Conservation (phyloP, 2,329 filamentous ascomycete species). For the Didymella sp. region DNA sequence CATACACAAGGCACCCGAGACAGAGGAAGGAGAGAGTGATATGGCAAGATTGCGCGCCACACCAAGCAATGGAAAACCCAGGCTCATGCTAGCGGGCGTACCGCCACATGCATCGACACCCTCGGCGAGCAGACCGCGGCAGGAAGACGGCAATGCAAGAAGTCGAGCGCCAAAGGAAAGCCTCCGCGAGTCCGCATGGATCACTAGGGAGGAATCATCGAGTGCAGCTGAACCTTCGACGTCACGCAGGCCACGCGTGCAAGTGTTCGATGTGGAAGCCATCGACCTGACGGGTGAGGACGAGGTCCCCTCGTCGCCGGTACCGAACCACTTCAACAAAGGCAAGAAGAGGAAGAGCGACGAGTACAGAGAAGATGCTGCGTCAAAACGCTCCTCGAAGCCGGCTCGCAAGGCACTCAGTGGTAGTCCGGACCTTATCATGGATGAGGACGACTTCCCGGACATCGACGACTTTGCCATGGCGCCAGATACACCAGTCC, state of each 20-base stretch:
- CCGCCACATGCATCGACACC: slow-evolving; percentile 22
- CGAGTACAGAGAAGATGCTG: slow-evolving; percentile 48
- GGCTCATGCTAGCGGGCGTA: slow-evolving; percentile 41
- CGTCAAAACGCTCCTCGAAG: slow-evolving; percentile 26
- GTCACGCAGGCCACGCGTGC: slow-evolving; percentile 15
- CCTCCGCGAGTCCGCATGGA: slow-evolving; percentile 3
- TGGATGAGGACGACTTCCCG: slow-evolving; percentile 45
- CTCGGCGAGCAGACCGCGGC: slow-evolving; percentile 7
- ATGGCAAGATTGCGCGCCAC: slow-evolving; percentile 56
- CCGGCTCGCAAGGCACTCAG: slow-evolving; percentile 20
- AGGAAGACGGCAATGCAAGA: slow-evolving; percentile 3
- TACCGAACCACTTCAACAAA: slow-evolving; percentile 24
- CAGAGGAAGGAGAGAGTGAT: slow-evolving; percentile 23
- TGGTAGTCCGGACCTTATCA: slow-evolving; percentile 24
- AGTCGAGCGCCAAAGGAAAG: background rate
- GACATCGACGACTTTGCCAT: slow-evolving; percentile 49
- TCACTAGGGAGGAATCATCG: slow-evolving; percentile 11
- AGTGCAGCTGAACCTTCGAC: slow-evolving; percentile 16
- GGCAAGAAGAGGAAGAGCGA: slow-evolving; percentile 57
- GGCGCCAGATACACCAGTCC: slow-evolving; percentile 28
- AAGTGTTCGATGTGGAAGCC: slow-evolving; percentile 38
- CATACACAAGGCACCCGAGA: slow-evolving; percentile 33
- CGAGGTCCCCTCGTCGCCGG: slow-evolving; percentile 27
- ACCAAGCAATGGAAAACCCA: slow-evolving; percentile 52
- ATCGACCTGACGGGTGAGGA: slow-evolving; percentile 49